phyloP scores from a whole-genome alignment of 179 eudicot genomes.

The Beta macrorhiza region DNA sequence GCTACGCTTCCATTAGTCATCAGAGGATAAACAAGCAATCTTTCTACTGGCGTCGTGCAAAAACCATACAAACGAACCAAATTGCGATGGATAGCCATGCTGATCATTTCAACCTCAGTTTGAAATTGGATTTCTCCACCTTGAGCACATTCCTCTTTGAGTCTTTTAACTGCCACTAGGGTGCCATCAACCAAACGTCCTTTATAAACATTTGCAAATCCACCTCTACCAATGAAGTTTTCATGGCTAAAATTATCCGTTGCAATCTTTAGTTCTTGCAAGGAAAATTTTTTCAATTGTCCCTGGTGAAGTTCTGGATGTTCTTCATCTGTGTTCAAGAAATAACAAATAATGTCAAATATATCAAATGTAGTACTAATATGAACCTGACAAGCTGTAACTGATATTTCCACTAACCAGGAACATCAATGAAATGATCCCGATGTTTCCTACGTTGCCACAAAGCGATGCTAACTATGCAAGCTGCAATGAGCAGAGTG shows the following conservation, averaged over 20 bases:
- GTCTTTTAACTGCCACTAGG: conserved; percentile 42
- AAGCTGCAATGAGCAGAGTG: conserved; percentile 36
- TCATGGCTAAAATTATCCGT: conserved; percentile 36
- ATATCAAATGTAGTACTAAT: neutral
- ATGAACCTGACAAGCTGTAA: neutral
- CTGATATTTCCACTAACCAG: conserved; percentile 30
- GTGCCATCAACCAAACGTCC: conserved; percentile 39
- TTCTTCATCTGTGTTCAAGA: conserved; percentile 31
- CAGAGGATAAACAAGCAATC: conserved; percentile 36
- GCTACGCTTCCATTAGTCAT: conserved; percentile 43
- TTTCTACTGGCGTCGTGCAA: conserved; percentile 26
- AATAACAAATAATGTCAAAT: neutral
- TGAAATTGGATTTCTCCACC: conserved; percentile 29
- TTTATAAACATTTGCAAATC: conserved; percentile 42
- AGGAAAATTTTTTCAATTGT: conserved; percentile 36
- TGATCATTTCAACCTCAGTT: conserved; percentile 27
- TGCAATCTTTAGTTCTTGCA: conserved; percentile 40
- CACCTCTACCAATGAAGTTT: conserved; percentile 44
- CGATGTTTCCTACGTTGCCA: conserved; percentile 28
- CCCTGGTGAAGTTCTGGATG: conserved; percentile 37
- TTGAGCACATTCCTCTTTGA: conserved; percentile 39
- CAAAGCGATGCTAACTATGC: conserved; percentile 34
- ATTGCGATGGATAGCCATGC: conserved; percentile 38
- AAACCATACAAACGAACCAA: conserved; percentile 25
- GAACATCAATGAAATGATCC: conserved; percentile 42